A percentile compares a stretch with the other conserved stretches of the same genome.
Evolutionary conservation across 2,329 filamentous ascomycete genomes (phyloP).

Genomic region (Diaporthe capsici): DNA sequence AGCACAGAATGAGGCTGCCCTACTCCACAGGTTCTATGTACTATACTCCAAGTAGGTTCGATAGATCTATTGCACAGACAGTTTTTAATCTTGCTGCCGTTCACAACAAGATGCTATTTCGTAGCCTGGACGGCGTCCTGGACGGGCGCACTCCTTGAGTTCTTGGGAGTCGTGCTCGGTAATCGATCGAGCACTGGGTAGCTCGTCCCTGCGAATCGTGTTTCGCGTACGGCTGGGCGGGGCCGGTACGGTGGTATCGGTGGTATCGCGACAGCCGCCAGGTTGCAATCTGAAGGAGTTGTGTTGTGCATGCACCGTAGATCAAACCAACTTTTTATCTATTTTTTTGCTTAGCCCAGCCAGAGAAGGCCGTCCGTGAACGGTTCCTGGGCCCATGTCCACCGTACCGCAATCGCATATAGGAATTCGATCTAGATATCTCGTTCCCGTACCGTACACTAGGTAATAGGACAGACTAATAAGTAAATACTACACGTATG

Average conservation of each 20-base stretch:
- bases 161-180: constrained; percentile 5
- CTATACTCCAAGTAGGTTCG: not conserved
- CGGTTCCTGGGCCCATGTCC: not conserved
- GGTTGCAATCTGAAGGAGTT: constrained; percentile 6
- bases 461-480: no score
- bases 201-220: constrained; percentile 26
- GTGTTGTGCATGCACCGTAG: constrained; percentile 27
- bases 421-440: not conserved
- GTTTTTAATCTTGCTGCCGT: not conserved
- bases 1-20: not conserved
- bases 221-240: constrained; percentile 28
- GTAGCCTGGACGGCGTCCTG: no score
- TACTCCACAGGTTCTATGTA: not conserved
- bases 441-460: not conserved
- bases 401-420: not conserved
- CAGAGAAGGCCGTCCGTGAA: not conserved
- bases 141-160: not conserved
- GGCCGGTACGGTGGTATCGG: constrained; percentile 4
- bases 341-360: not conserved
- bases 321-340: constrained; percentile 26
- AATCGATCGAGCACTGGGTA: constrained; percentile 29
- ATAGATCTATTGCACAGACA: not conserved
- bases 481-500: not conserved
- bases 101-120: not conserved
- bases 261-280: constrained; percentile 13